phyloP scores from a whole-genome alignment of 148 eudicot species.

The Vaccinium corymbosum region DNA sequence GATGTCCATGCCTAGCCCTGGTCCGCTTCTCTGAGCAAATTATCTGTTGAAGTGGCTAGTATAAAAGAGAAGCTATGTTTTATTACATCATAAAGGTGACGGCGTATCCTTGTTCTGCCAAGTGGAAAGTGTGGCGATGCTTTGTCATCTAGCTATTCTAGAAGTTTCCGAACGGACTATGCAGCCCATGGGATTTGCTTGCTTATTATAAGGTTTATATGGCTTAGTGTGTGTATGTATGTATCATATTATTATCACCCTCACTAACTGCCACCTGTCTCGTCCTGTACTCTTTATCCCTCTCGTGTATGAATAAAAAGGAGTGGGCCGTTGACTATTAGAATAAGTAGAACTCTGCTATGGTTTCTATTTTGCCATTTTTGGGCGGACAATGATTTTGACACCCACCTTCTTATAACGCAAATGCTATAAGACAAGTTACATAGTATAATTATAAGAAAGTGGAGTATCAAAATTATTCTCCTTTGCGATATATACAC shows the following conservation, averaged over 20 bases:
- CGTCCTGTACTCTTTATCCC: not conserved
- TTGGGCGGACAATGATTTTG: too few relatives aligned
- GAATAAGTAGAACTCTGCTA: not conserved
- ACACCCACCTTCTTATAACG: too few relatives aligned
- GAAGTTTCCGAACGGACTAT: not conserved
- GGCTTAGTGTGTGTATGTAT: not conserved
- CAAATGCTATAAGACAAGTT: too few relatives aligned
- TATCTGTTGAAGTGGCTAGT: too few relatives aligned
- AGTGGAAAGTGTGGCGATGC: not conserved
- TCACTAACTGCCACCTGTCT: not conserved
- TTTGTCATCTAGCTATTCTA: not conserved
- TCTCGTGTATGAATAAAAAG: not conserved
- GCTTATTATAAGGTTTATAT: not conserved
- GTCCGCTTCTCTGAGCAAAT: not conserved
- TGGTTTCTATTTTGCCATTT: not conserved
- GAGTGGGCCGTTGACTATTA: not conserved
- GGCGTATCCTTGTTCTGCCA: not conserved
- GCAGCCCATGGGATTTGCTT: not conserved
- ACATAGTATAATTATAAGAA: too few relatives aligned
- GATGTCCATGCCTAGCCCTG: not conserved
- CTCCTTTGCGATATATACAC: too few relatives aligned
- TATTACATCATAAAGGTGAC: not conserved
- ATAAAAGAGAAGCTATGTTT: not conserved
- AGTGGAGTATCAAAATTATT: too few relatives aligned
- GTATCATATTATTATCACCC: not conserved